Base-by-base conservation (phyloP, 345 rosid genomes). In the Arabis alpina region DNA sequence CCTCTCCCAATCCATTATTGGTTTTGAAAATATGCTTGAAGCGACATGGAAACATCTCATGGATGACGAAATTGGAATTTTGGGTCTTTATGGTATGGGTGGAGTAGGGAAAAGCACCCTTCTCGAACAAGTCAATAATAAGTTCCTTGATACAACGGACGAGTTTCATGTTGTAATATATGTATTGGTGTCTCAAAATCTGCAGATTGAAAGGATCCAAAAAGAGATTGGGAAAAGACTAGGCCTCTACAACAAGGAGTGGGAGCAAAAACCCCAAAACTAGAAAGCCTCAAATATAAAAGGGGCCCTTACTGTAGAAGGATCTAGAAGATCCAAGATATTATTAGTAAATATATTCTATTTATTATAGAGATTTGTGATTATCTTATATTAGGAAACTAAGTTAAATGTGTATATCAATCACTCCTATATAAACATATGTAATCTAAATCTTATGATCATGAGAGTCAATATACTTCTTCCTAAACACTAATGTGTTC, bases 151-250 rank as follows among this genome's bases (percentile, higher is more conserved):
- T 1, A 9, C 0, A n/a, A 3, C 0, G 10, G 8, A 27, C 15
- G 8, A 32, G 13, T 67, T 54, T 67, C 54, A 55, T 55, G 15
- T 30, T 5, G 27, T 67, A 5, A 55, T 54, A 40, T 67, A 25
- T 59, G 72, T 43, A 2, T 24, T 16, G n/a, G 63, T 54, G 63
- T 67, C 72, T 42, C 43, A 54, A 41, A 42, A 27, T 27, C 27
- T 40, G 4, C 57, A 61, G 9, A 25, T 45, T 14, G 63, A 10
- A 13, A 54, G 19, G 4, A 55, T 68, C 37, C 72, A 68, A 30
- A 11, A 30, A 14, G 62, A 43, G 30, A 55, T 68, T 11, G 72
- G 16, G 2, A 15, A 27, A 9, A 28, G 9, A 37, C 4, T 68
- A 14, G 54, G 62, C 11, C 11, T 43, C 9, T 11, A 2, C 2